Evolutionary conservation across 2,329 filamentous ascomycete genomes (phyloP).

Genomic region (Fusarium phyllophilum): DNA sequence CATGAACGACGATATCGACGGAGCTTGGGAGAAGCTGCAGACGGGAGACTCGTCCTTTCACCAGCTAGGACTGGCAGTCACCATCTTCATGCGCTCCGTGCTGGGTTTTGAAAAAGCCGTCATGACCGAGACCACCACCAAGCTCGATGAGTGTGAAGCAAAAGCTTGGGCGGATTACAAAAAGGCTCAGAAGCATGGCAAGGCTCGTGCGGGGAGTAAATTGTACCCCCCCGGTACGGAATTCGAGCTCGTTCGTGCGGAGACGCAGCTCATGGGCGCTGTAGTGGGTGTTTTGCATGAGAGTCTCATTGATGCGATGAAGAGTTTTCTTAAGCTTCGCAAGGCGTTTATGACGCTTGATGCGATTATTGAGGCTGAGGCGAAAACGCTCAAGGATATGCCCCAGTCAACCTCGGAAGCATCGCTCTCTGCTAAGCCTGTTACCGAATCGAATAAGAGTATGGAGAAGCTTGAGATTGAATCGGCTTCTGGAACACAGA

Average conservation of each 20-base stretch:
- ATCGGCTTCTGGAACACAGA: conserved; percentile 54
- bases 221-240: conserved; percentile 88
- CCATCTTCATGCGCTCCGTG: conserved; percentile 85
- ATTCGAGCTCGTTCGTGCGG: conserved; percentile 83
- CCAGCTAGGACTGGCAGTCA: conserved; percentile 81
- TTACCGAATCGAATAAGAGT: conserved; percentile 42
- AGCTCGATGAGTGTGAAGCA: conserved; percentile 79
- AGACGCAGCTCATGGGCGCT: conserved; percentile 89
- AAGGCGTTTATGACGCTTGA: conserved; percentile 89
- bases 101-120: conserved; percentile 92
- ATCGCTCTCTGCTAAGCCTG: conserved; percentile 7
- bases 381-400: conserved; percentile 52
- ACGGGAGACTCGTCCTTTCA: conserved; percentile 88
- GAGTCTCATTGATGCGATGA: conserved; percentile 89
- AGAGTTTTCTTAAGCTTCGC: conserved; percentile 90
- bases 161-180: conserved; percentile 80
- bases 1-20: conserved; percentile 90
- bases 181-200: conserved; percentile 73
- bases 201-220: conserved; percentile 47
- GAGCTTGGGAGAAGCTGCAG: conserved; percentile 77
- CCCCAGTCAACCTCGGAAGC: conserved; percentile 6
- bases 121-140: conserved; percentile 82
- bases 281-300: conserved; percentile 92
- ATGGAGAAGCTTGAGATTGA: conserved; percentile 49
- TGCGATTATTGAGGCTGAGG: conserved; percentile 79